Conservation (phyloP, 495 filamentous ascomycete species). For the Choiromyces venosus region DNA sequence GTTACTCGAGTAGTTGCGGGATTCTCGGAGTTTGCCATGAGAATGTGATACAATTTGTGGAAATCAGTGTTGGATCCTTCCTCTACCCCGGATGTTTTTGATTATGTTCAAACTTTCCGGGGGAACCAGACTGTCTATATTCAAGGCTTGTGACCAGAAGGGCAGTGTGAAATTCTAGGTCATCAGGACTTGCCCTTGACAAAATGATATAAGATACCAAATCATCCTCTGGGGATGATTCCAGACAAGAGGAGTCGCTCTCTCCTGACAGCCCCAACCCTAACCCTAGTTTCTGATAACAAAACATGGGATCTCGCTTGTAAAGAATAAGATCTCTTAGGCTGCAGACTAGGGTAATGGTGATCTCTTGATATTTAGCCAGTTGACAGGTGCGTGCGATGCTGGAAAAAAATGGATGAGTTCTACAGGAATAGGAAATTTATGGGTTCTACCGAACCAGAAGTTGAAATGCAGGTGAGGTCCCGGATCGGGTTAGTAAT, state of each 20-base stretch:
- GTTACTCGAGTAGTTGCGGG: background rate
- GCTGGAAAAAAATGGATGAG: background rate
- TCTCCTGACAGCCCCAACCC: too few species aligned
- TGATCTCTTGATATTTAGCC: background rate
- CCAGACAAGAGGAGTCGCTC: too few species aligned
- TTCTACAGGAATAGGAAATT: background rate
- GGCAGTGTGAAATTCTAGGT: background rate
- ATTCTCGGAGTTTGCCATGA: background rate
- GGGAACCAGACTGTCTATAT: background rate
- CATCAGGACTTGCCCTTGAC: background rate
- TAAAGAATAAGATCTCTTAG: too few species aligned
- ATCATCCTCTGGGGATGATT: too few species aligned
- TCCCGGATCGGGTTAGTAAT: background rate
- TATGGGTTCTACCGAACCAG: background rate
- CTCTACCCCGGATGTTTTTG: background rate
- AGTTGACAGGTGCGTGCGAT: background rate
- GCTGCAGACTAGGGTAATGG: background rate
- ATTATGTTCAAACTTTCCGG: background rate
- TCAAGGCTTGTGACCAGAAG: background rate
- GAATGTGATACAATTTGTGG: background rate
- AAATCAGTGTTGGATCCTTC: background rate
- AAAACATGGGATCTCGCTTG: background rate
- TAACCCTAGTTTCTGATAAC: too few species aligned
- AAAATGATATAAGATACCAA: too few species aligned
- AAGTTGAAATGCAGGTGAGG: background rate